Conservation (phyloP, 495 filamentous ascomycete genomes). For the Parmelia sp. region DNA sequence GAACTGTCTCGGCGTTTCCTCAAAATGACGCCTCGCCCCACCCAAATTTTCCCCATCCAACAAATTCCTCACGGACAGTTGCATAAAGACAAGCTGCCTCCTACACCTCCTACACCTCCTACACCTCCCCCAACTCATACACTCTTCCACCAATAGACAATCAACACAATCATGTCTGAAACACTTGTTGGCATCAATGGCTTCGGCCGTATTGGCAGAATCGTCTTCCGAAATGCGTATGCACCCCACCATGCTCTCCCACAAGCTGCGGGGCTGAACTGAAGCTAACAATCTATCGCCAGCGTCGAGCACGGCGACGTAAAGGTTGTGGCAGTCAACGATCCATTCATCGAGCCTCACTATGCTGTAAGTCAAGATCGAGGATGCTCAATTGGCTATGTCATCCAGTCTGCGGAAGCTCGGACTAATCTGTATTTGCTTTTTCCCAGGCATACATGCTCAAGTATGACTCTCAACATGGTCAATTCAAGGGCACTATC, state of each 20-base stretch:
- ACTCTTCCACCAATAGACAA: neutral
- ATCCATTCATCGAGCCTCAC: conserved; percentile 96
- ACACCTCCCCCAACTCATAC: neutral
- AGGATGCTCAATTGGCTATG: neutral
- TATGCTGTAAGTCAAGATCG: conserved; percentile 73
- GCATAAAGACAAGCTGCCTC: neutral
- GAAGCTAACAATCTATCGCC: conserved; percentile 34
- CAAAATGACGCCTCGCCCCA: conserved; percentile 15
- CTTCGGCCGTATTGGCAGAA: conserved; percentile 98
- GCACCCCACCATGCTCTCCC: conserved; percentile 33
- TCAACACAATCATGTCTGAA: conserved; percentile 18
- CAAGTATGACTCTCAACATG: conserved; percentile 97
- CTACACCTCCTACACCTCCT: neutral
- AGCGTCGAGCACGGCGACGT: conserved; percentile 80
- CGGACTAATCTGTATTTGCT: conserved; percentile 4
- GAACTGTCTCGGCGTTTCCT: conserved; percentile 1
- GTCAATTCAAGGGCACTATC: conserved; percentile 89
- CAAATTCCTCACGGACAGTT: neutral
- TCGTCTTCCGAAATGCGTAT: conserved; percentile 84
- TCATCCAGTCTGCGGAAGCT: neutral
- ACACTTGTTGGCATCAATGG: conserved; percentile 85
- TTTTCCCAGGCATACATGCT: conserved; percentile 85
- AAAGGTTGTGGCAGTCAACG: conserved; percentile 92
- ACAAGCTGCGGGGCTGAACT: conserved; percentile 21
- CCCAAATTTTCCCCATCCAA: neutral